These are phyloP conservation scores for Venturia asperata DNA, from an alignment of 2,329 filamentous ascomycete species.

Conservation along the genomic window DNA sequence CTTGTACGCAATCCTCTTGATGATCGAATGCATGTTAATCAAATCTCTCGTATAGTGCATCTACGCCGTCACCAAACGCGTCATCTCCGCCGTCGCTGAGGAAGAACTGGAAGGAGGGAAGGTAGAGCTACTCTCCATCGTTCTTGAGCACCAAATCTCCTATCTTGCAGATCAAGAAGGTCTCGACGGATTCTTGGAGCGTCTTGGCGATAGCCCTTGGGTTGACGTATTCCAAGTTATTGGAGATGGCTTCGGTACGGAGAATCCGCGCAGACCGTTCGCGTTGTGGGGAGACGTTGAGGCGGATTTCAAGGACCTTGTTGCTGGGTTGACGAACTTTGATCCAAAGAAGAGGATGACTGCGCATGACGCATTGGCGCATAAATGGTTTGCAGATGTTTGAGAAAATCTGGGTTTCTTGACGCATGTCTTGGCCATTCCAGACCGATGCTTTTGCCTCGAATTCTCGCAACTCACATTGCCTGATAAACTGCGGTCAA, in stretches of 20 bases:
- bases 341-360: constrained; percentile 37
- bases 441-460: no score
- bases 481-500: no score
- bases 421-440: not conserved
- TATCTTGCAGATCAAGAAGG: constrained; percentile 28
- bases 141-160: constrained; percentile 29
- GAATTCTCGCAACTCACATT: no score
- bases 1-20: no score
- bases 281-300: constrained; percentile 29
- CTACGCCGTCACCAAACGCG: no score
- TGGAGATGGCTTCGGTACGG: constrained; percentile 26
- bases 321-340: constrained; percentile 35
- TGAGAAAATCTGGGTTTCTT: not conserved
- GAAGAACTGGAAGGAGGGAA: no score
- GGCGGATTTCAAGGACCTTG: constrained; percentile 35
- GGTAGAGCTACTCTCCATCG: constrained; percentile 24
- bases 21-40: no score
- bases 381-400: constrained; percentile 25
- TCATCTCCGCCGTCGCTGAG: no score
- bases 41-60: no score
- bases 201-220: constrained; percentile 33
- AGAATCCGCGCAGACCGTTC: constrained; percentile 31
- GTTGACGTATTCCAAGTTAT: constrained; percentile 20
- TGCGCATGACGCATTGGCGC: constrained; percentile 34
- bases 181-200: constrained; percentile 28